A percentile compares a stretch with the other conserved stretches of the same genome.
phyloP scores from a whole-genome alignment of 129 eudicot genomes.

The sunflower (Helianthus annuus) region HanXRQr2.0-SUNRISE NC_035437.2:2394486-2394985 shows the following conservation, averaged over 20 bases:
- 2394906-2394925: constrained; percentile 7
- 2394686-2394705: constrained; percentile 94
- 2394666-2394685: constrained; percentile 68
- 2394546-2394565: too few species aligned
- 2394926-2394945: constrained; percentile 22
- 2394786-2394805: constrained; percentile 9
- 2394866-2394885: constrained; percentile 14
- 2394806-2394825: constrained; percentile 34
- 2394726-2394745: constrained; percentile 32
- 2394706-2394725: constrained; percentile 95
- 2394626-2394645: constrained; percentile 44
- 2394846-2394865: constrained; percentile 19
- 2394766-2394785: neutral
- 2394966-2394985: constrained; percentile 29
- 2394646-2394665: constrained; percentile 67
- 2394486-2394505: constrained; percentile 96
- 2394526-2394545: constrained; percentile 28
- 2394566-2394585: constrained; percentile 27
- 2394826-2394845: constrained; percentile 34
- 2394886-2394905: neutral
- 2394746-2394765: constrained; percentile 19
- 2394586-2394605: constrained; percentile 46
- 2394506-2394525: constrained; percentile 80
- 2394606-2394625: constrained; percentile 47
- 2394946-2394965: constrained; percentile 4